Conservation (phyloP, 179 eudicot species). For the Camellia oleifera region DNA sequence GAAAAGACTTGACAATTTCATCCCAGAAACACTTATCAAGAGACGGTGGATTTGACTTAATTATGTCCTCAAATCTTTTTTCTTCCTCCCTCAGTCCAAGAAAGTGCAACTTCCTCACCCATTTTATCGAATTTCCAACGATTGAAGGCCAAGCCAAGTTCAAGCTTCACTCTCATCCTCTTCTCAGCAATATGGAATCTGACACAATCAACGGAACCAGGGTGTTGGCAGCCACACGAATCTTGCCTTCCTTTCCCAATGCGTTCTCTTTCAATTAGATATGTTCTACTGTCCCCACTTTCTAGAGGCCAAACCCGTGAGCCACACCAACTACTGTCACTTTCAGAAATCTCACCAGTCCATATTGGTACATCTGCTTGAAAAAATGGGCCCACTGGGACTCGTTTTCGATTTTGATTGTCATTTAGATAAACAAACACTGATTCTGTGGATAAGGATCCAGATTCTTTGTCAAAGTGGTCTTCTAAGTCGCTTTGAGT, state of each 20-base stretch:
- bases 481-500: constrained; percentile 27
- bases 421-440: constrained; percentile 21
- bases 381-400: constrained; percentile 52
- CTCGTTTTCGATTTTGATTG: constrained; percentile 34
- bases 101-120: constrained; percentile 68
- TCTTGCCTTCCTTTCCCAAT: constrained; percentile 67
- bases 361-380: constrained; percentile 79
- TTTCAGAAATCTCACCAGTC: constrained; percentile 39
- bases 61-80: constrained; percentile 39
- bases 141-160: constrained; percentile 64
- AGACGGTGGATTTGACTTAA: constrained; percentile 60
- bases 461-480: constrained; percentile 15
- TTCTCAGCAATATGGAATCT: constrained; percentile 65
- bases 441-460: constrained; percentile 24
- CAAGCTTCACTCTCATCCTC: constrained; percentile 52
- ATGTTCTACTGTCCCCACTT: constrained; percentile 22
- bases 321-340: constrained; percentile 72
- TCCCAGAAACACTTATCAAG: constrained; percentile 54
- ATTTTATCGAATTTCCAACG: constrained; percentile 66
- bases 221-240: constrained; percentile 65
- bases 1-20: constrained; percentile 40
- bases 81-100: constrained; percentile 75
- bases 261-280: constrained; percentile 52
- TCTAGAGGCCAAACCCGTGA: constrained; percentile 63
- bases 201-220: constrained; percentile 61